Evolutionary conservation across 2,329 filamentous ascomycete species (phyloP).

Genomic region (Fusarium cyanostomum): DNA sequence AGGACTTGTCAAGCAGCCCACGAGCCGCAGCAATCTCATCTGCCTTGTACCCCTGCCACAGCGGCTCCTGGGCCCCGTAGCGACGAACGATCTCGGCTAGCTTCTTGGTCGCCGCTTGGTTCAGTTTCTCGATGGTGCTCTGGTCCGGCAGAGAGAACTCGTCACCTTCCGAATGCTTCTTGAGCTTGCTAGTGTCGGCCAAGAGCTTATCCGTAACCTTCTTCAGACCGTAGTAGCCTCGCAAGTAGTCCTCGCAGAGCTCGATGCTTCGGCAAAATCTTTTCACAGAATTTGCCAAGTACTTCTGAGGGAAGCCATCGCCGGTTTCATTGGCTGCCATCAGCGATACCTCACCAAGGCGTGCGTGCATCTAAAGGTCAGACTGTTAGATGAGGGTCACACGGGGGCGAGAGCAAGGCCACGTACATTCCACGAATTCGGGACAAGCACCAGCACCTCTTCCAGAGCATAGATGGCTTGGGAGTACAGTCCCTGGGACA

Average conservation of each 20-base stretch:
- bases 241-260: constrained; percentile 90
- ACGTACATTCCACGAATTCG: constrained; percentile 94
- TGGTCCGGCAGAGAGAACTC: constrained; percentile 64
- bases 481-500: constrained; percentile 77
- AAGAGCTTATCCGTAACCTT: constrained; percentile 65
- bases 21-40: constrained; percentile 77
- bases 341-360: constrained; percentile 83
- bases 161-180: constrained; percentile 59
- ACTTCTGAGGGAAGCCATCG: constrained; percentile 56
- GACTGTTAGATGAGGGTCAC: constrained; percentile 32
- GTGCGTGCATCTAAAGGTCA: constrained; percentile 77
- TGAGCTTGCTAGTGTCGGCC: constrained; percentile 52
- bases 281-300: constrained; percentile 78
- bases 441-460: constrained; percentile 85
- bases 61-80: constrained; percentile 66
- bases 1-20: constrained; percentile 69
- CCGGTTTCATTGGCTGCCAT: constrained; percentile 66
- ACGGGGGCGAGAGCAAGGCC: not conserved
- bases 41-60: constrained; percentile 78
- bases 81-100: constrained; percentile 79
- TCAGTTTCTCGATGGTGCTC: constrained; percentile 71
- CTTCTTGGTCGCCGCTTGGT: constrained; percentile 77
- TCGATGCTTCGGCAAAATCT: constrained; percentile 92
- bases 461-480: constrained; percentile 91
- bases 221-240: constrained; percentile 92